Base-by-base conservation (phyloP, 2,329 filamentous ascomycete genomes). In the Trichophyton simii region DNA sequence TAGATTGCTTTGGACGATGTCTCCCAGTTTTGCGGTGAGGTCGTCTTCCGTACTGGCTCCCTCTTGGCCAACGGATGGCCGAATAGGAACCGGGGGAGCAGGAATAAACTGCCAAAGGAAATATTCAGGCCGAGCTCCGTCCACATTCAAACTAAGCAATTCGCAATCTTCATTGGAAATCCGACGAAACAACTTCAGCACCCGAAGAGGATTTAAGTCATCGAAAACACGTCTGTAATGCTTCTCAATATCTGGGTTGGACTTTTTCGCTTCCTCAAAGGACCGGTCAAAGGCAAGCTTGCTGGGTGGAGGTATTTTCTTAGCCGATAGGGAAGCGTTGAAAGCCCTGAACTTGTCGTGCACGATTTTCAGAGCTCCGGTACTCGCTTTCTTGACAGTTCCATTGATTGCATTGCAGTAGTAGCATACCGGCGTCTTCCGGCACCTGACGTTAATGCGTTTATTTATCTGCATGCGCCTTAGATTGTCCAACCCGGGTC, bases 31-130 rank as follows among this genome's bases (percentile, higher is more conserved):
- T 60, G 92, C 91, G 0, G 94, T 99, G 64, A 99, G 83, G 69
- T 99, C 94, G 70, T 99, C 94, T 73, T 99, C 94, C 20, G 89
- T 99, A 66, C 89, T 96, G 2, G 91, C 88, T 63, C 85, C 89
- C 65, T 97, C 94, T 73, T 97, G 94, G 34, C 87, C 87, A 18
- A 99, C 94, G 0, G 91, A 96, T 0, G 94, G 94, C 63, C 94
- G 83, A 68, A 99, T 95, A 67, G 90, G 95, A 4, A 97, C 89
- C 0, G 94, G 94, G 0, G 94, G 92, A 0, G 92, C 92, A 0
- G 94, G 94, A 41, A 99, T 82, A 69, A 91, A 95, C 71, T 96
- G 91, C 94, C 94, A 99, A 52, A 99, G 84, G 72, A 97, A 95
- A 85, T 95, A 95, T 72, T 99, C 94, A 0, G 94, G 94, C 18